Evolutionary conservation across 176 grass and related monocot species (phyloP), one percentile per base, ranked within the genome.

Genomic region (Lolium perenne): DNA sequence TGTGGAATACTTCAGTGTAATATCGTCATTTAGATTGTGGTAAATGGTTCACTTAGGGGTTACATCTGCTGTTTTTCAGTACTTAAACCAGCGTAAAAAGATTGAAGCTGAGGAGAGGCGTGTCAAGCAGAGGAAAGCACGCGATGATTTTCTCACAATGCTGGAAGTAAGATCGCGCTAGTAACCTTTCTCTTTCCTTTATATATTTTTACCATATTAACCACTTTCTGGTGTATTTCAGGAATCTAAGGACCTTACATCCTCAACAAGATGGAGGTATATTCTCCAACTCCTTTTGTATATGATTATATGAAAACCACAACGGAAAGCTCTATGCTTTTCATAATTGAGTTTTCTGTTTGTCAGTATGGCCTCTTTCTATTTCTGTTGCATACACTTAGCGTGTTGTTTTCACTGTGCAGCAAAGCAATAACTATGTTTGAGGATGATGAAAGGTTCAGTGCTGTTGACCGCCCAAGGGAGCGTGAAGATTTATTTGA

Each of bases 401-500:
- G 29, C 6, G 2, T 82, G 32, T n/a, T 21, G 6, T 53, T 82
- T 70, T 82, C 29, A 16, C 29, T 69, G 35, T 57, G 67, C 89
- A 99, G 97, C 87, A 99, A 99, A 94, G 94, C 94, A 22, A 88
- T 93, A 85, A 89, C 83, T 80, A 94, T 96, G 90, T 96, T 99
- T 87, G 94, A 68, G 65, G 47, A 54, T 11, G 80, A 82, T 82
- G 64, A 69, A 82, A 82, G 80, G 80, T 82, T 82, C 80, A 82
- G n/a, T 55, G 64, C 80, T 82, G 48, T 82, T 82, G 80, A 82
- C 2, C 80, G 80, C 8, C 21, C 89, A 45, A 96, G 89, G 89
- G 97, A 99, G 16, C 94, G 94, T 64, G 97, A 99, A 87, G 94
- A 99, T 87, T 86, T 99, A 71, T 99, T 94, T 88, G 97, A 99